Evolutionary conservation across 2,329 filamentous ascomycete genomes (phyloP), one percentile per base, ranked within the genome.

Genomic region (Paecilomyces sp.): DNA sequence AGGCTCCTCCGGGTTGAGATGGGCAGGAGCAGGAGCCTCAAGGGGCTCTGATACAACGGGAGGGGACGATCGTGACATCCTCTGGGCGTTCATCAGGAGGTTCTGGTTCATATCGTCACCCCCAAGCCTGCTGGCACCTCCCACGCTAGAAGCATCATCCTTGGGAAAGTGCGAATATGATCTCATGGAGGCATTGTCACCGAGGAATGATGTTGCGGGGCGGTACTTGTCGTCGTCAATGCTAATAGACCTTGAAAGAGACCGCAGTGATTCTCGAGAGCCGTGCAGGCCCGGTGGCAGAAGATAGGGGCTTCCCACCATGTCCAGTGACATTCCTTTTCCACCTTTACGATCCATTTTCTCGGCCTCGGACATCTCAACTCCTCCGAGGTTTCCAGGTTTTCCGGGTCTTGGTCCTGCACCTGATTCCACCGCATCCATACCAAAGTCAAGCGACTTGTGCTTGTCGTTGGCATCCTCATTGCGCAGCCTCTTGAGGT

Each of bases 391-490:
- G 2, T 33, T 33, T 8, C 31, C 67, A 60, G 71, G 11, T 12
- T 33, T 33, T 8, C 31, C 31, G 31, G 31, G 31, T 70, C 64
- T 79, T 79, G 65, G 79, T 82, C 70, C 70, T 79, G 54, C 64
- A 63, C 61, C 60, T 50, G 59, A 70, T 64, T 41, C 70, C 62
- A 79, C 74, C 33, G 79, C 74, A 59, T 88, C 91, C 70, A 97
- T 76, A 36, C 94, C 94, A 71, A 97, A 99, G 74, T 99, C 94
- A 70, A 97, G 83, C 0, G 91, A 94, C 70, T 89, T 92, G 75
- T 95, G 91, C 66, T 91, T 90, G 74, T 97, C 92, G 63, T 89
- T 86, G 18, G 83, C 82, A 76, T 99, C 94, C 76, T 99, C 94
- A 60, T 81, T 78, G 58, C 81, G 80, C 63, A 91, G 81, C 68